A percentile compares a stretch with the other conserved stretches of the same genome.
phyloP scores from a whole-genome alignment of 1,284 basidiomycete species.

The Naganishia sp. region DNA sequence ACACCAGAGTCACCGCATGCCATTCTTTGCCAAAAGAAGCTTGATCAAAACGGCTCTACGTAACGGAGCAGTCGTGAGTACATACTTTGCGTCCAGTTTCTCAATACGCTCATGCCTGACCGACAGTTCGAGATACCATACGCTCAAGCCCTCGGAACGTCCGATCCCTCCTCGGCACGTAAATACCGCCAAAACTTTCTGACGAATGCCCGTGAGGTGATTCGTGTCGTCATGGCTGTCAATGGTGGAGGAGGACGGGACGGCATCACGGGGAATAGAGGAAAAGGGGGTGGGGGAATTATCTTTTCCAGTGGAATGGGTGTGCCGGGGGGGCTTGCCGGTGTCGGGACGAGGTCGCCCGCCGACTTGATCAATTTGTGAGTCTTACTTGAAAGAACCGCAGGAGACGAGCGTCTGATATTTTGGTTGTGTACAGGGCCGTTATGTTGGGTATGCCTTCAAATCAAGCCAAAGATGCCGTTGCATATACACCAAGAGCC shows the following conservation, averaged over 20 bases:
- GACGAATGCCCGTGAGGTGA: constrained; percentile 50
- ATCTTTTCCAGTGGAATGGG: constrained; percentile 51
- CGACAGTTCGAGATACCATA: constrained; percentile 53
- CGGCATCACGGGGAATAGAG: constrained; percentile 23
- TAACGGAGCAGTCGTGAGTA: constrained; percentile 52
- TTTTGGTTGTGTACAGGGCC: constrained; percentile 36
- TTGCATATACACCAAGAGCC: constrained; percentile 44
- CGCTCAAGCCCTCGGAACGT: constrained; percentile 43
- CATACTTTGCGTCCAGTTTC: background rate
- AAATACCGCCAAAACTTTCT: constrained; percentile 50
- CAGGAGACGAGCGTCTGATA: background rate
- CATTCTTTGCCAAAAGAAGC: constrained; percentile 49
- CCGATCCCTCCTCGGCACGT: constrained; percentile 39
- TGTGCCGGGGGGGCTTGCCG: constrained; percentile 34
- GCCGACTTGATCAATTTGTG: constrained; percentile 52
- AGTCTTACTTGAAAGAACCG: constrained; percentile 22
- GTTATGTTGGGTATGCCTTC: constrained; percentile 52
- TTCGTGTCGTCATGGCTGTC: constrained; percentile 41
- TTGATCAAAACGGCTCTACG: constrained; percentile 50
- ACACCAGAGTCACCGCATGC: constrained; percentile 47
- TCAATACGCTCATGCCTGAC: background rate
- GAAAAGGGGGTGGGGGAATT: constrained; percentile 49
- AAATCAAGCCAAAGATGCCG: constrained; percentile 52
- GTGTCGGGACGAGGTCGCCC: constrained; percentile 34
- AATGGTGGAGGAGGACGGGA: constrained; percentile 29